Percentiles rank a stretch among this genome's conserved stretches.
phyloP scores from a whole-genome alignment of 1,139 yeast genomes.

The Arxiozyma slooffiae region DNA sequence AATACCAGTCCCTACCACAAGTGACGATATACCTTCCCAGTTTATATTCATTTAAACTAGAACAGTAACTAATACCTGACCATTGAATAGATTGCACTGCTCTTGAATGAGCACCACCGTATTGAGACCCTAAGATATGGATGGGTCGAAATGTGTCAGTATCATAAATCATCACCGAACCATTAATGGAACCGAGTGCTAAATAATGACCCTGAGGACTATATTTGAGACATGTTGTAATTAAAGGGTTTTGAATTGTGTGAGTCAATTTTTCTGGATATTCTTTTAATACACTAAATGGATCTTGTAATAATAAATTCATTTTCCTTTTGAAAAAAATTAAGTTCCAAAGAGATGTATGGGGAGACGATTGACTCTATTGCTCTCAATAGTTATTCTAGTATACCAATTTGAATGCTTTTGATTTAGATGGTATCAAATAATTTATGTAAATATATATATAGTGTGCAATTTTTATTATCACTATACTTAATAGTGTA shows the following conservation, averaged over 20 bases:
- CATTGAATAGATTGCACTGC: slow-evolving; percentile 71
- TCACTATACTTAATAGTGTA: no score
- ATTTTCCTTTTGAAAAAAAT: no score
- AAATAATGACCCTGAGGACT: slow-evolving; percentile 75
- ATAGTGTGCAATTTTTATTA: no score
- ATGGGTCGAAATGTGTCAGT: slow-evolving; percentile 44
- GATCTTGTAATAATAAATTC: slow-evolving; percentile 85
- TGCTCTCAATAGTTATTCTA: no score
- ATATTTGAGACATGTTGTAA: slow-evolving; percentile 65
- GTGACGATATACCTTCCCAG: slow-evolving; percentile 65
- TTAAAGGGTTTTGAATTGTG: slow-evolving; percentile 50
- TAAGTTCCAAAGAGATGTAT: no score
- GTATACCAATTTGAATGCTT: no score
- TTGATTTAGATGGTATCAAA: no score
- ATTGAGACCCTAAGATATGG: slow-evolving; percentile 32
- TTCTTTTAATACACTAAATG: slow-evolving; percentile 85
- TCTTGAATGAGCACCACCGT: slow-evolving; percentile 54
- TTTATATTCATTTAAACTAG: slow-evolving; percentile 4
- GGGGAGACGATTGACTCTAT: no score
- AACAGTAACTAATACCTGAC: slow-evolving; percentile 26
- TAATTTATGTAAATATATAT: no score
- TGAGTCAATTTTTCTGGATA: slow-evolving; percentile 75
- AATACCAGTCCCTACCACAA: slow-evolving; percentile 78
- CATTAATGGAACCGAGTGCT: slow-evolving; percentile 78
- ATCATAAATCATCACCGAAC: slow-evolving; percentile 71